Evolutionary conservation across 2,329 filamentous ascomycete species (phyloP).

Genomic region (Mollisiaceae sp.): DNA sequence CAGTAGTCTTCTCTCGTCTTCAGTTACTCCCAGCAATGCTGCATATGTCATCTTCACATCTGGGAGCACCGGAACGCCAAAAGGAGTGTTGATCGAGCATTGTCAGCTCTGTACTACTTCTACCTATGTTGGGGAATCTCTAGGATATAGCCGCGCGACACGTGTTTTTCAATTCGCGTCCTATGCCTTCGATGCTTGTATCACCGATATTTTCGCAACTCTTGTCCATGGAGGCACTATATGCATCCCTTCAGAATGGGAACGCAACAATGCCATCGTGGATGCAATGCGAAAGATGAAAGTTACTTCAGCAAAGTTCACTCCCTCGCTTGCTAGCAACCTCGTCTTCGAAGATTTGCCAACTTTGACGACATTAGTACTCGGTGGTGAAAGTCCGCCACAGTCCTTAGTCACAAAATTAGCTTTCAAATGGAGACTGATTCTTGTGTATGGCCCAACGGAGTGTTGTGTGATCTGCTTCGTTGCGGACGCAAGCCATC

Average conservation of each 20-base stretch:
- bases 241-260: conserved; percentile 33
- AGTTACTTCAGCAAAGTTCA: conserved; percentile 31
- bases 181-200: conserved; percentile 32
- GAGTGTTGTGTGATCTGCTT: conserved; percentile 13
- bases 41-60: conserved; percentile 35
- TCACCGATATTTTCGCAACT: conserved; percentile 31
- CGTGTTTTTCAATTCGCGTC: conserved; percentile 32
- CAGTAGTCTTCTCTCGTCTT: neutral
- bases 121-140: neutral
- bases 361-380: conserved; percentile 70
- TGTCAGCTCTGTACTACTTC: neutral
- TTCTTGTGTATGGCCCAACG: conserved; percentile 3
- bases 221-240: conserved; percentile 31
- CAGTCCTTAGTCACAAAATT: neutral
- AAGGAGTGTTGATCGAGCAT: conserved; percentile 26
- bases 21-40: conserved; percentile 7
- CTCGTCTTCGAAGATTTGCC: conserved; percentile 84
- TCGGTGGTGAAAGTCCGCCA: conserved; percentile 9
- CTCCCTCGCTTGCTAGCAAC: conserved; percentile 71
- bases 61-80: conserved; percentile 37
- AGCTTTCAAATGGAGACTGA: neutral
- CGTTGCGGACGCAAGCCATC: neutral
- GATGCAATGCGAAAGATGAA: conserved; percentile 26
- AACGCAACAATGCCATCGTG: conserved; percentile 31
- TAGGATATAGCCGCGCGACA: neutral